Evolutionary conservation across 2,329 filamentous ascomycete species (phyloP), one percentile per base, ranked within the genome.

Genomic region (Chalaropsis ovoidea): DNA sequence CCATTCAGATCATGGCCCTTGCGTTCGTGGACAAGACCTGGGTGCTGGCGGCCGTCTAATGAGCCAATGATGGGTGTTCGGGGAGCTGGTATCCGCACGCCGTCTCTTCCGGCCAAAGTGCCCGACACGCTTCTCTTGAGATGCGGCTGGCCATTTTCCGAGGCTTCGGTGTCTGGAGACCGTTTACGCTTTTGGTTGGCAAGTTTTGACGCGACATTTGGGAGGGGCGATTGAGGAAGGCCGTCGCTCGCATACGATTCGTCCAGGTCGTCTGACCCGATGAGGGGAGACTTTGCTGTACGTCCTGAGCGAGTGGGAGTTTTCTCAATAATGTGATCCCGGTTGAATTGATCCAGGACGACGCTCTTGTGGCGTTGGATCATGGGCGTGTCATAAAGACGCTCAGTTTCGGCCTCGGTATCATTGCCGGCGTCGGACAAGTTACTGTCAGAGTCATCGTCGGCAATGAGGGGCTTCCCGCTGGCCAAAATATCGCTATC

Each of bases 361-460:
- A 87, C 82, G 70, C 86, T 82, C 71, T 81, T 80, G 70, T 83
- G 81, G 69, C 85, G 80, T 72, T 81, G 76, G 71, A 81, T 88
- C 69, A 85, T 84, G 19, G 92, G 91, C n/a, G 90, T 95, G 72
- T 89, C 86, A 72, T 94, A 94, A 68, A 99, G 81, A 67, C 94
- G 86, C 76, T 96, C 92, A 1, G 93, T 97, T 76, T 96, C 93
- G 42, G 93, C 93, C 76, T 97, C 93, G 2, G 92, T 87, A 74
- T 84, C 83, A 72, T 85, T 83, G 70, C 78, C 77, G 65, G 79
- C 75, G 68, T 85, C 82, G 17, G 85, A 84, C 67, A 83, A 79
- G 68, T 82, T 78, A 70, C 78, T 83, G 70, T 78, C 76, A 39
- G 74, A 75, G 56, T 75, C 76, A 63, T 74, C 73, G 63, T 74